Conservation (phyloP, 345 rosid species). For the Populus euphratica region DNA sequence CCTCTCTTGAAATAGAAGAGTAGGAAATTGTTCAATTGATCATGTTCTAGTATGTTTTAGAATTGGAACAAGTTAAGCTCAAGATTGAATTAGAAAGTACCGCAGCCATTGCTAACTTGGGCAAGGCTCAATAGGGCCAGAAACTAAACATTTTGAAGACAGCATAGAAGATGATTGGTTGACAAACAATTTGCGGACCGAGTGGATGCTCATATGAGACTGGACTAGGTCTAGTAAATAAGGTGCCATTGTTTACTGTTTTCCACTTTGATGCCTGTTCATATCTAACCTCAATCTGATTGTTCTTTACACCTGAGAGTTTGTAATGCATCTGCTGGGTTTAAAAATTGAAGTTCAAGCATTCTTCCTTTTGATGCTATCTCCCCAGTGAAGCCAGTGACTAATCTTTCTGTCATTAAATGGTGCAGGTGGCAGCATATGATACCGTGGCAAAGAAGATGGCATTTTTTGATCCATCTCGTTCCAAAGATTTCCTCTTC, state of each 20-base stretch:
- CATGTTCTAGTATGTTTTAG: neutral
- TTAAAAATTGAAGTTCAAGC: neutral
- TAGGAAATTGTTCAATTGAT: neutral
- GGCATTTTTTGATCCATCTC: constrained; percentile 94
- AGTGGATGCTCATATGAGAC: neutral
- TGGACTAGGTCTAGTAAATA: neutral
- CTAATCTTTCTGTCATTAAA: neutral
- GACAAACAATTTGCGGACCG: neutral
- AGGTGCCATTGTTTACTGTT: neutral
- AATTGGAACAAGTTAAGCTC: neutral
- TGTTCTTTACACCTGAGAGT: neutral
- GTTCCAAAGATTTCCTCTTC: constrained; percentile 84
- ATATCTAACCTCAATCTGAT: neutral
- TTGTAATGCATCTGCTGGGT: neutral
- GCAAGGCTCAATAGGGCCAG: neutral
- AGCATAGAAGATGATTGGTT: neutral
- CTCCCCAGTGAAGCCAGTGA: neutral
- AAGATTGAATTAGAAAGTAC: neutral
- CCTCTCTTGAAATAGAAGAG: neutral
- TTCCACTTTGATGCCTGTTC: neutral
- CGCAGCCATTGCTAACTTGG: neutral
- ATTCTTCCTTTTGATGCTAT: neutral
- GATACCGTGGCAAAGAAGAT: constrained; percentile 74
- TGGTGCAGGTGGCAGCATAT: constrained; percentile 83
- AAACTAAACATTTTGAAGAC: neutral